phyloP scores from a whole-genome alignment of 2,329 filamentous ascomycete species.

The Chalaropsis thielavioides region DNA sequence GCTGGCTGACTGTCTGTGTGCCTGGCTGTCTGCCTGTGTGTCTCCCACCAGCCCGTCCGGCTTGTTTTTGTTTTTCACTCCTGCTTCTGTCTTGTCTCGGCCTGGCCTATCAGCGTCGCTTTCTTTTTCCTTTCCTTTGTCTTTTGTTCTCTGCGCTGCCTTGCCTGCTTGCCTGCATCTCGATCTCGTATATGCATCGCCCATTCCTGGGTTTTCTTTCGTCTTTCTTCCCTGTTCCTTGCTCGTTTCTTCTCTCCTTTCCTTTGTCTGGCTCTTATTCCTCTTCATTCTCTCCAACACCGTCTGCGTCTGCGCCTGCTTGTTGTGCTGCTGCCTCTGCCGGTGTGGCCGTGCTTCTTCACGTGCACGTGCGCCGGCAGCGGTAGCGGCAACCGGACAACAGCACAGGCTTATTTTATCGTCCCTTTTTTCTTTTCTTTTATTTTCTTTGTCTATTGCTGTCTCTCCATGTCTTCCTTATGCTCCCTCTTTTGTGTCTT shows the following conservation, averaged over 20 bases:
- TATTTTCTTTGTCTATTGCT: neutral
- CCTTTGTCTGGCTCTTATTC: neutral
- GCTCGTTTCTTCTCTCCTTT: neutral
- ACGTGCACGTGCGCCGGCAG: too few relatives aligned
- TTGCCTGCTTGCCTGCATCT: constrained; percentile 20
- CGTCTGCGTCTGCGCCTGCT: too few relatives aligned
- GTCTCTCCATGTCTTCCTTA: neutral
- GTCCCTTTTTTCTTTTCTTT: neutral
- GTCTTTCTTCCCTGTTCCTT: constrained; percentile 12
- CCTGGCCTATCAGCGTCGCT: too few relatives aligned
- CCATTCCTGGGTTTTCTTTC: constrained; percentile 8
- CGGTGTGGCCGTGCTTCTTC: too few relatives aligned
- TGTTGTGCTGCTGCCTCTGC: too few relatives aligned
- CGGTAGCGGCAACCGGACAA: neutral
- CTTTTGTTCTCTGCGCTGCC: constrained; percentile 11
- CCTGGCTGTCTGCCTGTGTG: too few relatives aligned
- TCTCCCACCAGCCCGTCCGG: too few relatives aligned
- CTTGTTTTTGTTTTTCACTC: too few relatives aligned
- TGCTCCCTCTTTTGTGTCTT: constrained; percentile 1
- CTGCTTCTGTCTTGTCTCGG: too few relatives aligned
- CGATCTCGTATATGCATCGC: constrained; percentile 4
- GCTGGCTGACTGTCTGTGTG: too few relatives aligned
- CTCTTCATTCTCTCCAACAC: too few relatives aligned
- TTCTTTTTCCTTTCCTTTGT: constrained; percentile 19
- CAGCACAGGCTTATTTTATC: too few relatives aligned